Conservation (phyloP, 2,329 filamentous ascomycete species). For the Bisporella sp. region DNA sequence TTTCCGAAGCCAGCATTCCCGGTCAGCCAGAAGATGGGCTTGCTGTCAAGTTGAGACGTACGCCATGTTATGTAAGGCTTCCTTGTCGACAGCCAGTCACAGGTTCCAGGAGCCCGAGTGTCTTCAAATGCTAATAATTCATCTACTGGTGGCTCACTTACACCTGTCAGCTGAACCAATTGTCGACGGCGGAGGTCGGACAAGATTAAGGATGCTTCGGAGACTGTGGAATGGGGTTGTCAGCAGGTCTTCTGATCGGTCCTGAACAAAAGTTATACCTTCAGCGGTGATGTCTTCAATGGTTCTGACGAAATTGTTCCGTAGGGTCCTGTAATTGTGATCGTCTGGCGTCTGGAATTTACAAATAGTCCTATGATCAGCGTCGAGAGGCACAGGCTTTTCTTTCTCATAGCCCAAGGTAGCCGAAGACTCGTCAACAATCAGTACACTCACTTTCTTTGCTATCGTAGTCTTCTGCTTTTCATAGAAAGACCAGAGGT, state of each 20-base stretch:
- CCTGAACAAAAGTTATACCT: neutral
- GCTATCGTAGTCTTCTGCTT: conserved; percentile 19
- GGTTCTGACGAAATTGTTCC: conserved; percentile 5
- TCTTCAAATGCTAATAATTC: conserved; percentile 19
- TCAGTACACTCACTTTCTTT: conserved; percentile 3
- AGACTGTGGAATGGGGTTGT: neutral
- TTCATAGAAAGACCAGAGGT: conserved; percentile 32
- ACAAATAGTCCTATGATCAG: conserved; percentile 27
- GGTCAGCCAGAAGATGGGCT: conserved; percentile 21
- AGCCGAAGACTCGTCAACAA: conserved; percentile 24
- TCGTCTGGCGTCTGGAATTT: conserved; percentile 20
- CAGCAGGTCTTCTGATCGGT: neutral
- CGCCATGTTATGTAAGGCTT: conserved; percentile 23
- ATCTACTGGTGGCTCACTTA: conserved; percentile 19
- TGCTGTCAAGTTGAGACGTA: conserved; percentile 16
- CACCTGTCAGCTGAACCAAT: conserved; percentile 10
- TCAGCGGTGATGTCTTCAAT: neutral
- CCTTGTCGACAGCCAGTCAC: conserved; percentile 26
- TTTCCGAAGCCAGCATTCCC: conserved; percentile 23
- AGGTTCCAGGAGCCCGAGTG: conserved; percentile 19
- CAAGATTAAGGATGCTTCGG: neutral
- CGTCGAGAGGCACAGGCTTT: conserved; percentile 17
- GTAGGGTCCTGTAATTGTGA: conserved; percentile 11
- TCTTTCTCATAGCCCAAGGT: conserved; percentile 25
- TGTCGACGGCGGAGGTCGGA: neutral